Base-by-base conservation (phyloP, 2,329 filamentous ascomycete genomes). In the Diaporthe batatas region DNA sequence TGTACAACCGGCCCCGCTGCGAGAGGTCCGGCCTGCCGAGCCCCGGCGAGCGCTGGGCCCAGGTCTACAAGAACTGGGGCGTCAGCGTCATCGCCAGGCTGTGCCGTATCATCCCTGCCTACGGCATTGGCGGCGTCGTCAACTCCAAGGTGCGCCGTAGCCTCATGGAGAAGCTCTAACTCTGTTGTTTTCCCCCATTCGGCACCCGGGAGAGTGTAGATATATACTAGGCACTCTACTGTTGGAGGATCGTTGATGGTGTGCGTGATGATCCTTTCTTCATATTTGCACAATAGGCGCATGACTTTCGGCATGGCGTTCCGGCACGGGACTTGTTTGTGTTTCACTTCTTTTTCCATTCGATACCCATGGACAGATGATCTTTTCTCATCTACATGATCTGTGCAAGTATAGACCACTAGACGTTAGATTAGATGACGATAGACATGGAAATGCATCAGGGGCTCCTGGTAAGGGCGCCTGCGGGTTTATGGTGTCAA, bases 71-170 rank as follows among this genome's bases (percentile, higher is more conserved):
- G 75, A 94, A 97, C 79, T 98, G 94, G 91, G 83, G 88, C 23
- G 88, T 92, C 75, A 96, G 93, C 80, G 90, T 90, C 39, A 82
- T 89, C 72, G 95, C 95, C 34, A 85, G 95, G 70, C 92, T 98
- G 82, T 93, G 93, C 74, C 89, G 95, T 78, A 97, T 98, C 77
- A 88, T 98, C 2, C 95, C 95, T 23, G 95, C 95, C 0, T 98
- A 96, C 85, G 95, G 95, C 2, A 87, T 97, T 16, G 95, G 95
- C 0, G 95, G 95, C 0, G 94, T 97, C 14, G 92, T 96, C 14
- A 98, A 98, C 82, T 88, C 87, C 73, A 91, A 93, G 78, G 86
- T 96, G 57, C 87, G 95, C 77, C 86, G 84, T 78, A 84, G 80
- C 69, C 80, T 96, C 77, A 95, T 97, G 92, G 84, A 84, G 76